Evolutionary conservation across 257 asterid genomes (phyloP), one percentile per base, ranked within the genome.

Genomic region (Solanum lignicaule): DNA sequence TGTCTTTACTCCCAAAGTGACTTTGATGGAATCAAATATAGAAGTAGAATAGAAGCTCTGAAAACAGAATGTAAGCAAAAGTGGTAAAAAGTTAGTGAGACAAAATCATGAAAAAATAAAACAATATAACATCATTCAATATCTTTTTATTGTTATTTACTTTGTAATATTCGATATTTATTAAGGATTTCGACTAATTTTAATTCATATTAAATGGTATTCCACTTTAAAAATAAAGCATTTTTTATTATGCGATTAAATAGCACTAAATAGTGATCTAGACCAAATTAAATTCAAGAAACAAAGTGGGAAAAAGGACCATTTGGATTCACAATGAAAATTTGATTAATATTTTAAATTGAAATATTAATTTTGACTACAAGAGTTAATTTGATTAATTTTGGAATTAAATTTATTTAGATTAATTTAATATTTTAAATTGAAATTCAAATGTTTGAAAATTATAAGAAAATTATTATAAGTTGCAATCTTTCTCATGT

Each of bases 41-140:
- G 75, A 87, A 88, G 84, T 46, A 88, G 92, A 95, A 92, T 90
- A 82, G 95, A 92, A 90, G 90, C 90, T 87, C 81, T 86, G 90
- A 84, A 86, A 88, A 73, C 41, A 90, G 95, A 93, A 93, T 89
- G 91, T 89, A 92, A 89, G 60, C 94, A 88, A 88, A 91, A 89
- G 87, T 12, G 48, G 69, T 69, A 68, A 76, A 58, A 76, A 60
- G 76, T 85, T 66, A 84, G 55, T 18, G 38, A 52, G 27, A 39
- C 62, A 78, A 73, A 74, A 83, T 85, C 83, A 87, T 85, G 87
- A 71, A 25, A 58, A 32, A 41, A 29, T 25, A 46, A 25, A 41
- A 29, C 7, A 27, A 46, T 58, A 58, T 8, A 58, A 58, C 25
- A 58, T 12, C 11, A 58, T 58, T 58, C 25, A 58, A 58, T 58